Base-by-base conservation (phyloP, 148 eudicot species). In the Silene latifolia region DNA sequence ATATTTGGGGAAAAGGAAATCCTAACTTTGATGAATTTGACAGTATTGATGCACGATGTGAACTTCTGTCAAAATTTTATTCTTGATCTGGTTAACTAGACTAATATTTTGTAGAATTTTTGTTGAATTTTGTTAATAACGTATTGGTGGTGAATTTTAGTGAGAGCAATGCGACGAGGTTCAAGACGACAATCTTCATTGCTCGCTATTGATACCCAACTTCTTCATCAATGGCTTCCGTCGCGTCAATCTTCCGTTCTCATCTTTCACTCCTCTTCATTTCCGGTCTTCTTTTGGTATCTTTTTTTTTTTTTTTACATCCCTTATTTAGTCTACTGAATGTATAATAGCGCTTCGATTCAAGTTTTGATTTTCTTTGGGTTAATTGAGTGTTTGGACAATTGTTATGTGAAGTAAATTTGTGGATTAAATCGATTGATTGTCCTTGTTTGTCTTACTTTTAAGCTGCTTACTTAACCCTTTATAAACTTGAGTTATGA, bases 251-350 rank as follows among this genome's bases (percentile, higher is more conserved):
- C 67, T 63, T 53, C 48, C 75, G 54, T 48, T 71, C 75, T 19
- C 64, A 17, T 63, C 59, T 80, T n/a, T 75, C 74, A 10, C 27
- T 44, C 42, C n/a, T 75, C 67, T 35, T 80, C 51, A 13, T 71
- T 56, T 63, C 69, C 60, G 8, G 44, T 71, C 78, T 80, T 58
- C 56, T 75, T n/a, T 32, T 80, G 67, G 82, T 79, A 74, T 7
- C 23, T 75, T 14, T n/a, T n/a, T n/a, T n/a, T n/a, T n/a, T n/a
- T 66, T 15, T 51, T 19, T 47, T 21, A 19, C 60, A 0, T 53
- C 20, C 63, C 47, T n/a, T 61, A 11, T n/a, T 32, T 12, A 11
- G 19, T 75, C 7, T 8, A 8, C 8, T 18, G 27, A 7, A 13
- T 10, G 63, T 64, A 18, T n/a, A n/a, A n/a, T n/a, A n/a, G n/a